Percentiles rank a stretch among this genome's conserved stretches.
phyloP scores from a whole-genome alignment of 441 rosid species.

The Rhodomyrtus psidioides region DNA sequence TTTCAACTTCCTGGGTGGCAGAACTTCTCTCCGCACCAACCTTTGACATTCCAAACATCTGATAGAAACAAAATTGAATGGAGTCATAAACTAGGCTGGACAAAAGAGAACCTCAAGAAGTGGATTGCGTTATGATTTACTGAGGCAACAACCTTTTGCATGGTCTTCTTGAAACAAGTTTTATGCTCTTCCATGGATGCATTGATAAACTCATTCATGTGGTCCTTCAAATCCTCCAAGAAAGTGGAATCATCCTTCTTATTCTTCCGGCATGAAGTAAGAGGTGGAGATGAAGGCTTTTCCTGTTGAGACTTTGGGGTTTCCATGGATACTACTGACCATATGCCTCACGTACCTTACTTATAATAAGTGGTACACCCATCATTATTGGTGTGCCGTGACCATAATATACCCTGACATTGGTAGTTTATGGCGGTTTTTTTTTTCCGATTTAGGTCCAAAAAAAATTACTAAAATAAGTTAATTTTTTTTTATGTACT shows the following conservation, averaged over 20 bases:
- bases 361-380: not conserved
- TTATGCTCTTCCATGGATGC: constrained; percentile 93
- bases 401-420: not conserved
- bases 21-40: constrained; percentile 42
- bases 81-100: not conserved
- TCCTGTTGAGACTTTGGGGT: constrained; percentile 12
- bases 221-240: constrained; percentile 68
- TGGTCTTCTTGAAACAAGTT: constrained; percentile 68
- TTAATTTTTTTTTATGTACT: no score
- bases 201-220: constrained; percentile 73
- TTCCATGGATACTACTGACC: constrained; percentile 20
- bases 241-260: constrained; percentile 67
- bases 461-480: no score
- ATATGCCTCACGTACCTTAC: not conserved
- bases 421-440: no score
- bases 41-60: constrained; percentile 68
- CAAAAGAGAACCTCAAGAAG: not conserved
- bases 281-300: constrained; percentile 17
- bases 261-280: constrained; percentile 63
- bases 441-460: no score
- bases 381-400: not conserved
- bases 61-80: constrained; percentile 7
- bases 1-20: constrained; percentile 52
- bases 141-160: constrained; percentile 41
- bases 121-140: not conserved